A percentile compares a stretch with the other conserved stretches of the same genome.
phyloP scores from a whole-genome alignment of 345 rosid genomes.

The Lenwebbia sp. region DNA sequence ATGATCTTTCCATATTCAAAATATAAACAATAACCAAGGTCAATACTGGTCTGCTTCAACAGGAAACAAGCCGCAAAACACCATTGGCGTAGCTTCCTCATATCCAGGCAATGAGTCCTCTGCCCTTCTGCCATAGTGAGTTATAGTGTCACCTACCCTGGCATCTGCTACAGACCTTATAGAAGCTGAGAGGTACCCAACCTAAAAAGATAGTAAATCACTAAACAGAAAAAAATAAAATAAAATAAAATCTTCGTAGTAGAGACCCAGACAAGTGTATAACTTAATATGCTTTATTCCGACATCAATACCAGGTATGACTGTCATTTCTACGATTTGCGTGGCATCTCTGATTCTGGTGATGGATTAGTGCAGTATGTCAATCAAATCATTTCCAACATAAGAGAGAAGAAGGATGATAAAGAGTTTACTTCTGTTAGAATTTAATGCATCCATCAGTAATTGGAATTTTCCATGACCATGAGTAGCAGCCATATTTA shows the following conservation, averaged over 20 bases:
- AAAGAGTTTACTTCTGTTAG: not conserved
- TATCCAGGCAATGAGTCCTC: slow-evolving; percentile 82
- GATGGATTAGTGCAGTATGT: not conserved
- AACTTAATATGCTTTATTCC: not conserved
- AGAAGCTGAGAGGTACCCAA: slow-evolving; percentile 95
- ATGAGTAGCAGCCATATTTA: not conserved
- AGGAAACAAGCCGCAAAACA: slow-evolving; percentile 96
- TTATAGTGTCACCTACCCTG: slow-evolving; percentile 92
- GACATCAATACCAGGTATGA: not conserved
- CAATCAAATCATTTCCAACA: not conserved
- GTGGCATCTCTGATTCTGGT: not conserved
- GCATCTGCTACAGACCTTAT: slow-evolving; percentile 97
- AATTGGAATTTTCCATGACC: not conserved
- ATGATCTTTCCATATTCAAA: not conserved
- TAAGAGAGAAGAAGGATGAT: not conserved
- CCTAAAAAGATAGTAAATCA: slow-evolving; percentile 26
- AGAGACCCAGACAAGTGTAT: not conserved
- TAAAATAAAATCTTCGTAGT: not conserved
- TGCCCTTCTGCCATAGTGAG: slow-evolving; percentile 60
- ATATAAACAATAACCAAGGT: slow-evolving; percentile 4
- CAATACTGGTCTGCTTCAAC: slow-evolving; percentile 97
- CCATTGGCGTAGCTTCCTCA: slow-evolving; percentile 98
- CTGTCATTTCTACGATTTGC: not conserved
- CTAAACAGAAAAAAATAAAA: not conserved
- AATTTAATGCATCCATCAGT: not conserved